Conservation (phyloP, 2,329 filamentous ascomycete genomes). For the Orbilia ellipsospora region DNA sequence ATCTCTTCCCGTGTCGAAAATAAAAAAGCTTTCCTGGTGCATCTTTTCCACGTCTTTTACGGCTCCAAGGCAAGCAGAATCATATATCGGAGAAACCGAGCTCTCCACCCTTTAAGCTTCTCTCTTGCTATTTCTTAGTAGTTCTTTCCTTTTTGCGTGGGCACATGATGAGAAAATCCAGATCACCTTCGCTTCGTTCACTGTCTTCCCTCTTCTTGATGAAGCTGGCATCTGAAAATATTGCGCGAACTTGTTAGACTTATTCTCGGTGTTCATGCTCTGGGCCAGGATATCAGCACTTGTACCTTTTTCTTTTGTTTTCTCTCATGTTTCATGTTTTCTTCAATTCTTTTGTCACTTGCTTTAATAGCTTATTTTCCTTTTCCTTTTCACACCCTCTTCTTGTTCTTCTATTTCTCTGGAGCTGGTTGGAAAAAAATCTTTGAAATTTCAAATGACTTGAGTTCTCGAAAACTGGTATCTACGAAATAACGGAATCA, state of each 20-base stretch:
- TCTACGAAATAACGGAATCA: constrained; percentile 20
- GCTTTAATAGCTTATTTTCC: constrained; percentile 52
- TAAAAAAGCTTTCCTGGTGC: constrained; percentile 45
- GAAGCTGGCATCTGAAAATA: constrained; percentile 56
- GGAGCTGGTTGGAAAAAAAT: constrained; percentile 45
- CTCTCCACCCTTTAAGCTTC: constrained; percentile 22
- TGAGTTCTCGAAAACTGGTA: constrained; percentile 40
- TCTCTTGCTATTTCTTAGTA: constrained; percentile 15
- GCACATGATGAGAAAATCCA: constrained; percentile 54
- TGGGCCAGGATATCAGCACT: constrained; percentile 56
- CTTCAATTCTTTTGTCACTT: constrained; percentile 36
- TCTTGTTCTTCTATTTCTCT: constrained; percentile 25
- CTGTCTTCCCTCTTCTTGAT: constrained; percentile 55
- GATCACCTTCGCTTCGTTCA: constrained; percentile 55
- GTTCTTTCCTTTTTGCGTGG: constrained; percentile 43
- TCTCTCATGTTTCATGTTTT: constrained; percentile 20
- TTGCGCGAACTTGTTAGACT: constrained; percentile 56
- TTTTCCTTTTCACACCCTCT: neutral
- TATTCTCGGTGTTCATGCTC: constrained; percentile 56
- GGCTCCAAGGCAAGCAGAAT: constrained; percentile 39
- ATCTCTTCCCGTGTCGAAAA: constrained; percentile 45
- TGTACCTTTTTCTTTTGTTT: constrained; percentile 38
- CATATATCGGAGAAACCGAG: constrained; percentile 47
- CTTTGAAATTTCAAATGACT: constrained; percentile 51
- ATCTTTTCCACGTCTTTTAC: constrained; percentile 51